Conservation (phyloP, 768 basidiomycete species). For the Lepiota venenata region DNA sequence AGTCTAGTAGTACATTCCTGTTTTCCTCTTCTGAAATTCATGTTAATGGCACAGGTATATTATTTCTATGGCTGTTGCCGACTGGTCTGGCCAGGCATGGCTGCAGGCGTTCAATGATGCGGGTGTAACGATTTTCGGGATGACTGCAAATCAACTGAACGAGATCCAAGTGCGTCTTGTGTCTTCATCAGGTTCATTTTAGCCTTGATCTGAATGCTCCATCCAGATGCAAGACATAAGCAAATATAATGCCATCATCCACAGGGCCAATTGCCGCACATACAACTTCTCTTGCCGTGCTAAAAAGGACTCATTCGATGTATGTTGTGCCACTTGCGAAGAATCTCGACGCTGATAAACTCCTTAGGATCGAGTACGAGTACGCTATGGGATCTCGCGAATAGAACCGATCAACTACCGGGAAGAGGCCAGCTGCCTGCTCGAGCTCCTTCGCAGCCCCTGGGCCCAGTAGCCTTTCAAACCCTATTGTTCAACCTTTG, state of each 20-base stretch:
- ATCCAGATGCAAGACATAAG: constrained; percentile 56
- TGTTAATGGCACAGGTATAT: constrained; percentile 52
- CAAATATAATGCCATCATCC: constrained; percentile 56
- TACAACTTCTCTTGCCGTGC: constrained; percentile 87
- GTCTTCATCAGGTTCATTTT: neutral
- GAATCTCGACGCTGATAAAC: neutral
- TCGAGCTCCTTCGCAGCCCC: constrained; percentile 54
- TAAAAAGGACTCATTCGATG: constrained; percentile 83
- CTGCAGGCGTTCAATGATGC: constrained; percentile 94
- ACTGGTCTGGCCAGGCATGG: constrained; percentile 89
- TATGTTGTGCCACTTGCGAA: constrained; percentile 31
- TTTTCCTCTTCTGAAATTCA: neutral
- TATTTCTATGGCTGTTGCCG: constrained; percentile 83
- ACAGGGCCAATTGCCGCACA: constrained; percentile 60
- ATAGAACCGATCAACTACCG: constrained; percentile 66
- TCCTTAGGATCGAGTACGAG: constrained; percentile 72
- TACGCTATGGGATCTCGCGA: constrained; percentile 78
- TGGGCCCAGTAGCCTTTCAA: constrained; percentile 44
- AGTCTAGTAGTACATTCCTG: constrained; percentile 16
- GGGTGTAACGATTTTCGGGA: constrained; percentile 72
- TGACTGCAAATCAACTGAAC: constrained; percentile 74
- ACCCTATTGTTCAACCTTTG: neutral
- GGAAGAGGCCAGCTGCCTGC: constrained; percentile 58
- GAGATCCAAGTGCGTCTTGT: constrained; percentile 56
- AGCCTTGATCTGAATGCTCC: neutral